A percentile compares a stretch with the other conserved stretches of the same genome.
Conservation (phyloP, 1,139 yeast genomes). For the Pichia cactophila region DNA sequence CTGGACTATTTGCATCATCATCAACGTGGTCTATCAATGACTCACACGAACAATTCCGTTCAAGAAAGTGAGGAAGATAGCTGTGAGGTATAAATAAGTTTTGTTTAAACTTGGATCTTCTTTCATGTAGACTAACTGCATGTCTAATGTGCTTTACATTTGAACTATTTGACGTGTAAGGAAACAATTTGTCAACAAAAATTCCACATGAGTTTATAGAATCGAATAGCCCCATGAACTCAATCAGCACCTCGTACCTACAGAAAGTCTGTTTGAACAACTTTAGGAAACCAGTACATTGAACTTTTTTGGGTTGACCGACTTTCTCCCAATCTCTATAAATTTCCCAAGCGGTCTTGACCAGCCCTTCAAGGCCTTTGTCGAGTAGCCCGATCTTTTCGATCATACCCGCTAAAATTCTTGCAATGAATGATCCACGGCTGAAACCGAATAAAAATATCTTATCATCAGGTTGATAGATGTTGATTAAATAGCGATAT, state of each 20-base stretch:
- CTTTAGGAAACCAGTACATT: constrained; percentile 26
- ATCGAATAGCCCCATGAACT: constrained; percentile 61
- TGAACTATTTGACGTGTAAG: constrained; percentile 43
- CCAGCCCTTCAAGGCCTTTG: constrained; percentile 46
- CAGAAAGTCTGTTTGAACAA: constrained; percentile 49
- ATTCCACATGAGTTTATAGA: constrained; percentile 60
- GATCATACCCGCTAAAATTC: constrained; percentile 57
- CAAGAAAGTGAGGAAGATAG: constrained; percentile 6
- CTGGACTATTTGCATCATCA: background rate
- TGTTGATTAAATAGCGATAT: constrained; percentile 42
- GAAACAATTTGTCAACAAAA: constrained; percentile 48
- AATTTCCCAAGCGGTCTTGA: constrained; percentile 52
- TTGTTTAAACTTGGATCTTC: constrained; percentile 55
- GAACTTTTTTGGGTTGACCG: constrained; percentile 42
- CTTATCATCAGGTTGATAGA: constrained; percentile 41
- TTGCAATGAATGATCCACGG: constrained; percentile 58
- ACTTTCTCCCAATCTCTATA: constrained; percentile 56
- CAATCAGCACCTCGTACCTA: constrained; percentile 36
- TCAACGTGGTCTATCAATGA: background rate
- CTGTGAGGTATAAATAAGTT: constrained; percentile 38
- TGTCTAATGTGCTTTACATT: constrained; percentile 54
- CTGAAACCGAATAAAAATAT: constrained; percentile 54
- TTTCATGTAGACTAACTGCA: constrained; percentile 58
- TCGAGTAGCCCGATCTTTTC: constrained; percentile 51
- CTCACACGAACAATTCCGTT: background rate